These are phyloP conservation scores for Schizophyllum commune DNA, from an alignment of 1,284 basidiomycete genomes.

Conservation along the genomic window DNA sequence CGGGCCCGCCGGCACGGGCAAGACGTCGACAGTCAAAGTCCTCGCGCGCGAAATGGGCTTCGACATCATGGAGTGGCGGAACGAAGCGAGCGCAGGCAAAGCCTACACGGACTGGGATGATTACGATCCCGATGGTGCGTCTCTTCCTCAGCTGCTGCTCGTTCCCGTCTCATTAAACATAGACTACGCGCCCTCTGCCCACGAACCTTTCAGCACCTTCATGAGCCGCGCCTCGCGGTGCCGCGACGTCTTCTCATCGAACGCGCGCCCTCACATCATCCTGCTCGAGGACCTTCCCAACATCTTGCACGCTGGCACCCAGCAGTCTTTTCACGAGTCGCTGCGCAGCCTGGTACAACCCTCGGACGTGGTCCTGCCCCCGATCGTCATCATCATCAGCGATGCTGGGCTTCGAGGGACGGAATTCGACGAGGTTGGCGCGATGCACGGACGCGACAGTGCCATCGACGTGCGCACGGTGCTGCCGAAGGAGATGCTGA, in stretches of 20 bases:
- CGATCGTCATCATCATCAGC: slow-evolving; percentile 80
- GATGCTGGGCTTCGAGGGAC: slow-evolving; percentile 75
- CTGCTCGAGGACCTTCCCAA: slow-evolving; percentile 93
- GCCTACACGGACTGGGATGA: slow-evolving; percentile 8
- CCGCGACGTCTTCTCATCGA: slow-evolving; percentile 39
- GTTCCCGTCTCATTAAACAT: background rate
- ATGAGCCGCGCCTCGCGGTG: slow-evolving; percentile 67
- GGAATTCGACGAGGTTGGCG: slow-evolving; percentile 43
- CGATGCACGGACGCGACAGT: slow-evolving; percentile 30
- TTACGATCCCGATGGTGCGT: background rate
- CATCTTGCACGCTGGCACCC: slow-evolving; percentile 69
- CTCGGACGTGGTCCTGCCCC: slow-evolving; percentile 31
- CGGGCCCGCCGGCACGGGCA: slow-evolving; percentile 87
- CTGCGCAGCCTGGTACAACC: slow-evolving; percentile 48
- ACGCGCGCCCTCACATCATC: slow-evolving; percentile 45
- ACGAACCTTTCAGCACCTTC: slow-evolving; percentile 79
- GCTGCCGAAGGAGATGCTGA: slow-evolving; percentile 52
- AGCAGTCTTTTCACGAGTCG: slow-evolving; percentile 68
- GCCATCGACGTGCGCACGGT: slow-evolving; percentile 65
- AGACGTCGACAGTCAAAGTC: slow-evolving; percentile 79
- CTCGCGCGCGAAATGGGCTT: slow-evolving; percentile 71
- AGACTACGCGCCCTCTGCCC: slow-evolving; percentile 22
- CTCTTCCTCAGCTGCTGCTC: background rate
- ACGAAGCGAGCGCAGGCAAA: slow-evolving; percentile 39
- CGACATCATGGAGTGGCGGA: slow-evolving; percentile 85